phyloP scores from a whole-genome alignment of 2,329 filamentous ascomycete genomes.

The Penicillium sp. region DNA sequence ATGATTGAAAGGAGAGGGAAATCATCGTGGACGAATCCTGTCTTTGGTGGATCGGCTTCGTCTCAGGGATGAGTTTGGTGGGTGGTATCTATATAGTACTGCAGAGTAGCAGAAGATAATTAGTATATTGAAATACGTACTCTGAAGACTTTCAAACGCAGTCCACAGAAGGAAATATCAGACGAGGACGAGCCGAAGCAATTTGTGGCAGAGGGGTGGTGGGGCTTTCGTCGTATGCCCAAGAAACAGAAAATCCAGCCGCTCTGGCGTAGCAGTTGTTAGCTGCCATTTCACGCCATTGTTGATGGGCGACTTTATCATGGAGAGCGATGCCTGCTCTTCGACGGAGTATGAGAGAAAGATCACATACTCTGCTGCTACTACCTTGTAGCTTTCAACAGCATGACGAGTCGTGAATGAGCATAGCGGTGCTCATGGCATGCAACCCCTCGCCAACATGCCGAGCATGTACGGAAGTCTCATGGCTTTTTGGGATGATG shows the following conservation, averaged over 20 bases:
- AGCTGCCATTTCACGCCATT: background rate
- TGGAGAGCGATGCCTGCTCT: background rate
- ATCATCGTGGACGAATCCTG: background rate
- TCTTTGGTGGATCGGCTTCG: background rate
- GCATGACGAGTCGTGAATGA: too few species aligned
- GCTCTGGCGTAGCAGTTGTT: too few species aligned
- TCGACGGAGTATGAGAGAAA: too few species aligned
- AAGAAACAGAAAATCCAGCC: background rate
- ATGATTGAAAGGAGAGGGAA: too few species aligned
- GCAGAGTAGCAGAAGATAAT: slow-evolving; percentile 19
- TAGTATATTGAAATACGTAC: slow-evolving; percentile 25
- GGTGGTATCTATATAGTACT: slow-evolving; percentile 15
- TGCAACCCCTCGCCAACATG: background rate
- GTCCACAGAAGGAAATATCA: slow-evolving; percentile 30
- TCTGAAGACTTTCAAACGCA: background rate
- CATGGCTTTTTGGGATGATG: background rate
- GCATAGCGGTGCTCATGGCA: background rate
- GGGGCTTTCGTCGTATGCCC: background rate
- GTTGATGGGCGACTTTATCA: background rate
- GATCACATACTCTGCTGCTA: too few species aligned
- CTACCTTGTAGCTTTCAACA: too few species aligned
- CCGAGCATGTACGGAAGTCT: background rate
- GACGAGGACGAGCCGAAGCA: slow-evolving; percentile 6
- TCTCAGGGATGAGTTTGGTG: background rate
- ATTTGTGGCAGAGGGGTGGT: background rate